phyloP scores from a whole-genome alignment of 371 early-diverging fungal genomes.

The Rhizopus delemar region DNA sequence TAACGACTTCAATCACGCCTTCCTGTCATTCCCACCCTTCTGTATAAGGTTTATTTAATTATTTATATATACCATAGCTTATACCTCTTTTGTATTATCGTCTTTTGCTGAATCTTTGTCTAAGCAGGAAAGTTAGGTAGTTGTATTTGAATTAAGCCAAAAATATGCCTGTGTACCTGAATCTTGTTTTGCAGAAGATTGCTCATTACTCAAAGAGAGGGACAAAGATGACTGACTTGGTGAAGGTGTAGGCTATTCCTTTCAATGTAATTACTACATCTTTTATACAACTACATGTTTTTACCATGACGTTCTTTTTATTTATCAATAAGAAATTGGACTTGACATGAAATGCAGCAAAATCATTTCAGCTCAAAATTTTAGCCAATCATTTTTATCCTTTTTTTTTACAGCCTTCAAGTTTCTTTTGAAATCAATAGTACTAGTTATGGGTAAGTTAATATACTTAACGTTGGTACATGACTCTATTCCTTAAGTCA shows the following conservation, averaged over 20 bases:
- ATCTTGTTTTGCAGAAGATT: not conserved
- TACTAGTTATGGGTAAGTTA: too few species aligned
- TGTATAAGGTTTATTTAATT: not conserved
- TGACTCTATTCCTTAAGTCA: too few species aligned
- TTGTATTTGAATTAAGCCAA: not conserved
- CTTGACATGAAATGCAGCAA: too few species aligned
- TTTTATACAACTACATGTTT: not conserved
- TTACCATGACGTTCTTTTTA: not conserved
- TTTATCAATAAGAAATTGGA: too few species aligned
- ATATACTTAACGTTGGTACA: too few species aligned
- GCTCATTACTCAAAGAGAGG: not conserved
- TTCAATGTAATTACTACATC: not conserved
- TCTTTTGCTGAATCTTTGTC: not conserved
- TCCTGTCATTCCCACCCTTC: constrained; percentile 1
- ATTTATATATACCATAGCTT: not conserved
- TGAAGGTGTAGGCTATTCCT: not conserved
- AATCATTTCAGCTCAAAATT: too few species aligned
- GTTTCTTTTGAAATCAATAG: too few species aligned
- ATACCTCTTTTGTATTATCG: not conserved
- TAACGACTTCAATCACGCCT: constrained; percentile 25
- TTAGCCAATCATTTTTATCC: too few species aligned
- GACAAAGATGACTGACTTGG: not conserved
- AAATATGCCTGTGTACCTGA: not conserved
- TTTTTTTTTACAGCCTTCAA: too few species aligned
- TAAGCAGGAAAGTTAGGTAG: not conserved